A percentile compares a stretch with the other conserved stretches of the same genome.
Evolutionary conservation across 2,329 filamentous ascomycete genomes (phyloP).

Genomic region (Fusarium papillatum): DNA sequence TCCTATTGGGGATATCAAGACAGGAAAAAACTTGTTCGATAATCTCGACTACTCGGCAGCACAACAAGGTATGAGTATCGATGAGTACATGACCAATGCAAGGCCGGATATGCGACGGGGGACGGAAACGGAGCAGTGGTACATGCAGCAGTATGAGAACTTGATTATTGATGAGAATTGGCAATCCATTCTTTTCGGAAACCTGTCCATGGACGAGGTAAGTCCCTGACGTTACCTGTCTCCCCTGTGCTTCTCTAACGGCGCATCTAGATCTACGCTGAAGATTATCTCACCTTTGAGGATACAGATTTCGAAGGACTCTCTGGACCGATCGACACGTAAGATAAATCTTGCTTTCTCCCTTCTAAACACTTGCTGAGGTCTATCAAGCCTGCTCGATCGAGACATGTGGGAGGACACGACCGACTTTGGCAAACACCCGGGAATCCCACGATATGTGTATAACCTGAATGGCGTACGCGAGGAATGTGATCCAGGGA

Average conservation of each 20-base stretch:
- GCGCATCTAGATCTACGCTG: slow-evolving; percentile 36
- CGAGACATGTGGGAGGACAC: slow-evolving; percentile 29
- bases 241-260: slow-evolving; percentile 3
- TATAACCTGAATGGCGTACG: slow-evolving; percentile 40
- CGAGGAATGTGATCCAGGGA: slow-evolving; percentile 42
- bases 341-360: background rate
- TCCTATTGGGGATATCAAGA: slow-evolving; percentile 7
- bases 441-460: slow-evolving; percentile 3
- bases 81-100: slow-evolving; percentile 36
- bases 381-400: slow-evolving; percentile 19
- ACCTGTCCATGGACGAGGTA: slow-evolving; percentile 49
- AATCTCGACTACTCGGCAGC: slow-evolving; percentile 31
- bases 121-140: slow-evolving; percentile 28
- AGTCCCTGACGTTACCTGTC: background rate
- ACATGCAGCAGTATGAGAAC: slow-evolving; percentile 39
- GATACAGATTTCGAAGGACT: slow-evolving; percentile 23
- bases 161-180: slow-evolving; percentile 47
- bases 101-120: slow-evolving; percentile 19
- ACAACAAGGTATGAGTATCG: slow-evolving; percentile 16
- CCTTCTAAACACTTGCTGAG: background rate
- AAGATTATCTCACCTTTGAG: slow-evolving; percentile 39
- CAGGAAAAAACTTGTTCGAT: slow-evolving; percentile 39
- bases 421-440: background rate
- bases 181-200: slow-evolving; percentile 46
- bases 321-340: slow-evolving; percentile 42